These are phyloP conservation scores for Ceratobasidium papillatum DNA, from an alignment of 1,284 basidiomycete genomes.

Conservation along the genomic window DNA sequence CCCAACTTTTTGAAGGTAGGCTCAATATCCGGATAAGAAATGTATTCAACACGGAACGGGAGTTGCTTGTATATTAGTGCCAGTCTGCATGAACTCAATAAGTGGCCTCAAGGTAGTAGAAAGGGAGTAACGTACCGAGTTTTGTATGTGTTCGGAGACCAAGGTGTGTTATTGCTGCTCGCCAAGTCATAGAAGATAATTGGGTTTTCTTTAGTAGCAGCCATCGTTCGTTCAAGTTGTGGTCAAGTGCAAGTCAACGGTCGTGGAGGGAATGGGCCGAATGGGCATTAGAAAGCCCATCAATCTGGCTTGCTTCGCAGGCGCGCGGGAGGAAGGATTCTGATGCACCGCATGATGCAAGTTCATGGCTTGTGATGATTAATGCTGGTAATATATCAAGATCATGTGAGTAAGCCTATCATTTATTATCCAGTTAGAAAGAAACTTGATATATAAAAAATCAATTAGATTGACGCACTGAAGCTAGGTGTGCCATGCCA, in stretches of 20 bases:
- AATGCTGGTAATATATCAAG: not conserved
- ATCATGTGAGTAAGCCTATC: not conserved
- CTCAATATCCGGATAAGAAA: conserved; percentile 52
- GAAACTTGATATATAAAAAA: not conserved
- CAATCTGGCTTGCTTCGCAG: not conserved
- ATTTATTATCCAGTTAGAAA: not conserved
- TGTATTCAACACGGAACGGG: conserved; percentile 48
- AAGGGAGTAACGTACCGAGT: conserved; percentile 35
- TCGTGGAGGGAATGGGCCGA: not conserved
- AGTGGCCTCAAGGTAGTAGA: not conserved
- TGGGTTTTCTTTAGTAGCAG: conserved; percentile 26
- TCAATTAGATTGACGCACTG: not conserved
- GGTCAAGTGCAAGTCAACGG: not conserved
- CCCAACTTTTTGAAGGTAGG: conserved; percentile 58
- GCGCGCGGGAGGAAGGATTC: not conserved
- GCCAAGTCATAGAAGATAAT: conserved; percentile 35
- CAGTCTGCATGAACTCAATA: conserved; percentile 44
- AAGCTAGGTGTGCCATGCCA: too few relatives aligned
- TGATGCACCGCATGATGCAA: not conserved
- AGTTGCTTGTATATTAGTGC: conserved; percentile 50
- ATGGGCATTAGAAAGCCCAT: not conserved
- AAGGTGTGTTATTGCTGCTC: conserved; percentile 32
- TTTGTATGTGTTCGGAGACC: conserved; percentile 46
- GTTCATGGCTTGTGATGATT: not conserved
- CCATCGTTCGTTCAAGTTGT: not conserved